Percentiles rank a stretch among this genome's conserved stretches.
phyloP scores from a whole-genome alignment of 805 yeast genomes.

The Starmerella asiatica region DNA sequence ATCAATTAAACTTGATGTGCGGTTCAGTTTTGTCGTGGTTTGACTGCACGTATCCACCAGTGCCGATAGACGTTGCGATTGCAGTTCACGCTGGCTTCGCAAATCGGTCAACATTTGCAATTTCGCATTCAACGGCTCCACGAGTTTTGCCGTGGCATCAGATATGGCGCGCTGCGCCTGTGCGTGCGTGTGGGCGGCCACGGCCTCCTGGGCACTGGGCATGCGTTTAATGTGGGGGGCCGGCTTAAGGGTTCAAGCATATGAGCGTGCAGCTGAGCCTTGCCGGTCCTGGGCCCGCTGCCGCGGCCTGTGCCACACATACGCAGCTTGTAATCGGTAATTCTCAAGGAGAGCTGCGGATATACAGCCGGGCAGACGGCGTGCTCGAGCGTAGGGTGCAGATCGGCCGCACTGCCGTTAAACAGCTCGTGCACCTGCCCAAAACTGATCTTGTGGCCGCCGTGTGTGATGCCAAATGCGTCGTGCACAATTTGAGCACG shows the following conservation, averaged over 20 bases:
- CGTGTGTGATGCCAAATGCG: constrained; percentile 8
- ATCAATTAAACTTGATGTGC: background rate
- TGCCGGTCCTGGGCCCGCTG: background rate
- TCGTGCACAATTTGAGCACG: constrained; percentile 13
- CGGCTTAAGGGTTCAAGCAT: background rate
- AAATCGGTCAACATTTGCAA: constrained; percentile 20
- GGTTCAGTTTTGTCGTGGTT: constrained; percentile 2
- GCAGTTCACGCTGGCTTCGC: constrained; percentile 11
- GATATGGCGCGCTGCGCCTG: constrained; percentile 7
- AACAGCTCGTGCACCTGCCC: constrained; percentile 6
- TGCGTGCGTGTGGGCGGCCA: constrained; percentile 10
- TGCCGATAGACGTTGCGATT: constrained; percentile 9
- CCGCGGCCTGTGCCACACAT: constrained; percentile 1
- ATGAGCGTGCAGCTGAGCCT: constrained; percentile 12
- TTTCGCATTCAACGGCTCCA: constrained; percentile 20
- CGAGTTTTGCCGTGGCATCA: constrained; percentile 11
- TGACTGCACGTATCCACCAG: constrained; percentile 5
- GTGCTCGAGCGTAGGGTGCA: constrained; percentile 8
- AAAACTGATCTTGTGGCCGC: constrained; percentile 11
- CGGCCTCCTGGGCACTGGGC: constrained; percentile 8
- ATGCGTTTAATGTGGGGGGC: background rate
- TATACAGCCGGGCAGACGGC: constrained; percentile 10
- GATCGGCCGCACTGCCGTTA: background rate
- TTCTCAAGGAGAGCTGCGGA: constrained; percentile 7
- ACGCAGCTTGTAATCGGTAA: constrained; percentile 6